A percentile compares a stretch with the other conserved stretches of the same genome.
These are phyloP conservation scores for Artemisia argyi DNA, from an alignment of 129 eudicot species.

Conservation along the genomic window DNA sequence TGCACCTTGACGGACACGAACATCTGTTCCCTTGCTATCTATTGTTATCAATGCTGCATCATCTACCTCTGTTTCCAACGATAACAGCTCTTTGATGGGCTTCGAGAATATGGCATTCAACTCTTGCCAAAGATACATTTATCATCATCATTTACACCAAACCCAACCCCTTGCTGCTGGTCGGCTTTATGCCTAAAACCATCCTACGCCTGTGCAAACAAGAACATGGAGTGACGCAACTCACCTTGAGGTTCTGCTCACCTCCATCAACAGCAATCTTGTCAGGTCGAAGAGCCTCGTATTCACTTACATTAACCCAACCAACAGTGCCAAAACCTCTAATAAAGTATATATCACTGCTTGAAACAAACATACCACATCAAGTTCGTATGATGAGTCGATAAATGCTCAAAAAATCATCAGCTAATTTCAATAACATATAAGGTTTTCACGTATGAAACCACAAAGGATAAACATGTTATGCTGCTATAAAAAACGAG, in stretches of 20 bases:
- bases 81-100: slow-evolving; percentile 77
- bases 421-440: not conserved
- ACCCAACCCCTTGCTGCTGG: not conserved
- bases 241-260: slow-evolving; percentile 88
- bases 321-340: slow-evolving; percentile 99
- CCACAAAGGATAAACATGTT: not conserved
- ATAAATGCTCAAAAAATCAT: not conserved
- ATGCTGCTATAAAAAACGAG: not conserved
- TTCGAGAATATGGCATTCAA: slow-evolving; percentile 87
- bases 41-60: slow-evolving; percentile 96
- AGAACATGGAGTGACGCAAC: not conserved
- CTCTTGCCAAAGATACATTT: slow-evolving; percentile 45
- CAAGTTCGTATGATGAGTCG: not conserved
- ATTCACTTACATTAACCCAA: slow-evolving; percentile 95
- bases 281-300: slow-evolving; percentile 83
- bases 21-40: slow-evolving; percentile 95
- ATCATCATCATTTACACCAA: not conserved
- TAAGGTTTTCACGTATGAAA: not conserved
- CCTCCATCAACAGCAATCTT: slow-evolving; percentile 97
- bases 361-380: slow-evolving; percentile 10
- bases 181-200: too few relatives aligned
- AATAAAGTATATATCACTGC: slow-evolving; percentile 95
- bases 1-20: slow-evolving; percentile 96
- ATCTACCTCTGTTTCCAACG: slow-evolving; percentile 79
- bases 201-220: too few relatives aligned